Evolutionary conservation across 2,329 filamentous ascomycete species (phyloP).

Genomic region (Fusarium cicatricum): DNA sequence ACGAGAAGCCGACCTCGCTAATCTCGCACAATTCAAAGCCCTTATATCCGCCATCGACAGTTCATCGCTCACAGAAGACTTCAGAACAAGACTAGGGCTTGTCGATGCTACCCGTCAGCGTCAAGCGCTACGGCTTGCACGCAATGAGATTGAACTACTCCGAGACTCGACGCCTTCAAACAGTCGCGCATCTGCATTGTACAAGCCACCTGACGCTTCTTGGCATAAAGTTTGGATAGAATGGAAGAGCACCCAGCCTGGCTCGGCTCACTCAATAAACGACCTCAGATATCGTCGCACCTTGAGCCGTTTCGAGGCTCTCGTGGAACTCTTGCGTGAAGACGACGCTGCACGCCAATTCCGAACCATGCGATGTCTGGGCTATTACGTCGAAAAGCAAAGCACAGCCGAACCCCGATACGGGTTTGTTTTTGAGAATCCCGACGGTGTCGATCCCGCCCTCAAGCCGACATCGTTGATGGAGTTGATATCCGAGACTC

Average conservation of each 20-base stretch:
- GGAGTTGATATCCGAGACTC: background rate
- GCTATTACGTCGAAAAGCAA: background rate
- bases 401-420: background rate
- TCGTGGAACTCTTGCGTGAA: background rate
- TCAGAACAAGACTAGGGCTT: background rate
- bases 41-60: slow-evolving; percentile 1
- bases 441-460: background rate
- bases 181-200: background rate
- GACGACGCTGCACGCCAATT: background rate
- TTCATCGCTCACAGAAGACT: background rate
- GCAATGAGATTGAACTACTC: background rate
- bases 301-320: background rate
- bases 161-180: background rate
- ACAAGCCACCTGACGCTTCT: background rate
- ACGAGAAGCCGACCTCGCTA: background rate
- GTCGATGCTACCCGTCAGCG: background rate
- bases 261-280: background rate
- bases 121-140: background rate
- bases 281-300: background rate
- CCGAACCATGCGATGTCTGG: slow-evolving; percentile 1
- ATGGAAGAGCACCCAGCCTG: background rate
- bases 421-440: background rate
- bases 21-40: slow-evolving; percentile 2
- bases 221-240: slow-evolving; percentile 4
- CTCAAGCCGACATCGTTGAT: background rate